phyloP scores from a whole-genome alignment of 805 yeast genomes.

The Starmerella vaccinii region DNA sequence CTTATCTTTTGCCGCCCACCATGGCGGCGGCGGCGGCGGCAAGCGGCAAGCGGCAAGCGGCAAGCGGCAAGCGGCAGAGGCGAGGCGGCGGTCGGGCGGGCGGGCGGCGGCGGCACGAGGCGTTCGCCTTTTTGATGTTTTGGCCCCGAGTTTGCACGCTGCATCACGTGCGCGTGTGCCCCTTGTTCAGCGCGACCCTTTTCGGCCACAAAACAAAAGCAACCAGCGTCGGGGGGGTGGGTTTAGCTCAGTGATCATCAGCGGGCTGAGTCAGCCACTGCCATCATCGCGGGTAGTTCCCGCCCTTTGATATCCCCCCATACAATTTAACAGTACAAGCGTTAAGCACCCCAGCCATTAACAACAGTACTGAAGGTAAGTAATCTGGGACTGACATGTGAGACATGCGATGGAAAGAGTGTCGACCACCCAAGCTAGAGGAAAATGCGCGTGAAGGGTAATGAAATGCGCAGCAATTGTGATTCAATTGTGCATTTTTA shows the following conservation, averaged over 20 bases:
- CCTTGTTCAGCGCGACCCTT: background rate
- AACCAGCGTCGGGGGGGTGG: background rate
- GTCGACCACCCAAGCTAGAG: background rate
- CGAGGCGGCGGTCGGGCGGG: too few species aligned
- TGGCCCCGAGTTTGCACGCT: background rate
- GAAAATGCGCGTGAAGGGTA: background rate
- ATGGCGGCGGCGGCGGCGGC: too few species aligned
- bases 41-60: too few species aligned
- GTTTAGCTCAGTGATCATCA: slow-evolving; percentile 6
- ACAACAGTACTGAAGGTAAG: slow-evolving; percentile 4
- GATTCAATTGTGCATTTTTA: slow-evolving; percentile 1
- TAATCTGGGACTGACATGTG: slow-evolving; percentile 3
- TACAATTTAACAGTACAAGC: slow-evolving; percentile 7
- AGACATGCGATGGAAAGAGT: background rate
- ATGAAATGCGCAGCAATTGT: background rate
- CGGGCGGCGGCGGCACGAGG: too few species aligned
- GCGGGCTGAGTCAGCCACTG: background rate
- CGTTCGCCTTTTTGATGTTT: too few species aligned
- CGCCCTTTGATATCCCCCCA: slow-evolving; percentile 2
- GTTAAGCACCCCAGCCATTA: slow-evolving; percentile 12
- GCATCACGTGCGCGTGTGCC: background rate
- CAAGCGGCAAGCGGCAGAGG: too few species aligned
- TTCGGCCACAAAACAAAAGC: background rate
- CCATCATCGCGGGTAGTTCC: slow-evolving; percentile 1
- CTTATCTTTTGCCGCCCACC: too few species aligned